Evolutionary conservation across 2,329 filamentous ascomycete genomes (phyloP), one percentile per base, ranked within the genome.

Genomic region (Aspergillus viridinutans): DNA sequence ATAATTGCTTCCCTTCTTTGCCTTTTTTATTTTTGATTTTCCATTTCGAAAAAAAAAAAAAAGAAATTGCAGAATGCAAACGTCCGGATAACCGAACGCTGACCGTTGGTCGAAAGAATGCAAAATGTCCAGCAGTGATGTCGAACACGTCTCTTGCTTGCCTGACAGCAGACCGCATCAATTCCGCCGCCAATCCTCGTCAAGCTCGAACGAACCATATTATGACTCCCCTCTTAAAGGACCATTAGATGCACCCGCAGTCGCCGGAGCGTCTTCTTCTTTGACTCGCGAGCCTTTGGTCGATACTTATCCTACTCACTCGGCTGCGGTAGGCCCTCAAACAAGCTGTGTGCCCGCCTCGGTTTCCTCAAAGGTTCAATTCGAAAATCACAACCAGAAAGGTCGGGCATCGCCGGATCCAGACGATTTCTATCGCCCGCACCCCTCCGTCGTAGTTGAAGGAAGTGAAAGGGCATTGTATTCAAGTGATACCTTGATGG

Each of bases 361-460:
- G 53, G 47, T 38, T 56, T 60, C 43, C 43, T 25, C 43, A 25
- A 23, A 47, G 9, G 23, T 23, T 23, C 64, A 57, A 54, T 65
- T 58, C 52, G 68, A 69, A 57, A 64, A 62, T 52, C 56, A 59
- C 50, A 57, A 52, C 45, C 49, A 52, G 26, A 51, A 55, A 50
- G 60, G 54, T 49, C 64, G 63, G 55, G 60, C 65, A 17, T 76
- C 73, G 26, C 71, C 74, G 48, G 76, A 80, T 63, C 80, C 80
- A 40, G 78, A 79, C 69, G 79, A 81, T 21, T 82, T 79, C 68
- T 83, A 82, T 64, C 75, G 78, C 63, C 73, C 75, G 48, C 78
- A 78, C 66, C 71, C 70, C 53, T 67, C 74, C 54, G 68, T 70
- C 38, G 71, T 74, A 54, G 64, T 63, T 53, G 53, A 59, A 52